Conservation (phyloP, 75 land plant species). For the Picea glauca region DNA sequence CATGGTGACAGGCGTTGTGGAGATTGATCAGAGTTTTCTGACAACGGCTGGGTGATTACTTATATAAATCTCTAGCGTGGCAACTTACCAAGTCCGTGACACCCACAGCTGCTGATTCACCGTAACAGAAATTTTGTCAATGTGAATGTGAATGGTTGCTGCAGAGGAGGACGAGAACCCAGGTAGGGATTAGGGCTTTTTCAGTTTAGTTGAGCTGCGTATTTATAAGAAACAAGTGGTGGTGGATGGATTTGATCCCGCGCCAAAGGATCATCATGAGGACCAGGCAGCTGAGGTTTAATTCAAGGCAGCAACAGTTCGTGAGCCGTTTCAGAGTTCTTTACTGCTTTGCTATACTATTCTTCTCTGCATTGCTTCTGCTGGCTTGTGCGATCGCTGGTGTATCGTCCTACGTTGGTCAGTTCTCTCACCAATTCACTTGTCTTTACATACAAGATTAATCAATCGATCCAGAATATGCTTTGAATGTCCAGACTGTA, state of each 20-base stretch:
- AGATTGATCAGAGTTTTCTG: neutral
- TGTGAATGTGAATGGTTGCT: neutral
- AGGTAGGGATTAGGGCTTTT: constrained; percentile 7
- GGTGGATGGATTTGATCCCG: neutral
- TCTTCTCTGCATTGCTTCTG: neutral
- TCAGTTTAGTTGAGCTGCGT: neutral
- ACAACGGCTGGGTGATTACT: neutral
- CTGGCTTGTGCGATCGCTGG: neutral
- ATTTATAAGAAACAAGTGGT: neutral
- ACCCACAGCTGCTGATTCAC: neutral
- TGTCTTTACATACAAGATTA: neutral
- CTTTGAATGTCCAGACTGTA: neutral
- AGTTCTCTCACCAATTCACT: neutral
- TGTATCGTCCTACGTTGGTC: constrained; percentile 7
- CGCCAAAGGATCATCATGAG: constrained; percentile 2
- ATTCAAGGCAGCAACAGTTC: neutral
- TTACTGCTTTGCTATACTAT: neutral
- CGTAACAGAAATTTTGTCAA: neutral
- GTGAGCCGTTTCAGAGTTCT: neutral
- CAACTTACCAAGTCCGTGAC: neutral
- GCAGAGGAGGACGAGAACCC: too few species aligned
- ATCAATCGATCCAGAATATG: neutral
- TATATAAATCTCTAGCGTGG: too few species aligned
- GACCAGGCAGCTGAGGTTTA: neutral
- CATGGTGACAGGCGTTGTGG: neutral